Conservation (phyloP, 495 filamentous ascomycete genomes). For the Penicillium lagena region DNA sequence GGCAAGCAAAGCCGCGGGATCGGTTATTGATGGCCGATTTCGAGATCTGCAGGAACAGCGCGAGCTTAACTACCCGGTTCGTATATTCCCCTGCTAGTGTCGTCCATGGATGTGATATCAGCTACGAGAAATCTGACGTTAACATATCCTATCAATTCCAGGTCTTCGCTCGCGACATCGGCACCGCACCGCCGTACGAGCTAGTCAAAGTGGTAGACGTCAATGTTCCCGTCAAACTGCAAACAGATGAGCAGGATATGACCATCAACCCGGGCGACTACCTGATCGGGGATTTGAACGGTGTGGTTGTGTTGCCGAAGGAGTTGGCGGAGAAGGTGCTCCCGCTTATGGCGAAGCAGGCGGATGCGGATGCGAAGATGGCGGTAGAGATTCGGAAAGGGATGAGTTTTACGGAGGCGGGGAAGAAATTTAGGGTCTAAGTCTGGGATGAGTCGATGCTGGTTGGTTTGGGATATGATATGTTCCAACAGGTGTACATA, state of each 20-base stretch:
- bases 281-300: background rate
- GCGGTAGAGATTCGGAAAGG: no score
- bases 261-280: background rate
- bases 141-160: background rate
- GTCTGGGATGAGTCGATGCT: no score
- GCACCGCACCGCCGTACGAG: no score
- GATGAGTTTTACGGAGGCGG: no score
- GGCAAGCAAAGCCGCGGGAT: constrained; percentile 27
- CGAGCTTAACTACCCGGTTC: constrained; percentile 21
- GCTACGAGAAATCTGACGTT: background rate
- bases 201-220: constrained; percentile 5
- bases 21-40: constrained; percentile 53
- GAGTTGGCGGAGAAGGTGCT: background rate
- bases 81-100: no score
- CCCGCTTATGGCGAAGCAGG: no score
- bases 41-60: constrained; percentile 55
- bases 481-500: no score
- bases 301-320: background rate
- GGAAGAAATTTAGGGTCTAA: no score
- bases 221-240: constrained; percentile 10
- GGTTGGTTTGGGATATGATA: no score
- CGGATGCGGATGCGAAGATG: no score
- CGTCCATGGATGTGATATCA: no score
- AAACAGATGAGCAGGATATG: background rate
- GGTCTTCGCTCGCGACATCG: constrained; percentile 14